Conservation (phyloP, 345 rosid genomes). For the Capsella bursapastoris region DNA sequence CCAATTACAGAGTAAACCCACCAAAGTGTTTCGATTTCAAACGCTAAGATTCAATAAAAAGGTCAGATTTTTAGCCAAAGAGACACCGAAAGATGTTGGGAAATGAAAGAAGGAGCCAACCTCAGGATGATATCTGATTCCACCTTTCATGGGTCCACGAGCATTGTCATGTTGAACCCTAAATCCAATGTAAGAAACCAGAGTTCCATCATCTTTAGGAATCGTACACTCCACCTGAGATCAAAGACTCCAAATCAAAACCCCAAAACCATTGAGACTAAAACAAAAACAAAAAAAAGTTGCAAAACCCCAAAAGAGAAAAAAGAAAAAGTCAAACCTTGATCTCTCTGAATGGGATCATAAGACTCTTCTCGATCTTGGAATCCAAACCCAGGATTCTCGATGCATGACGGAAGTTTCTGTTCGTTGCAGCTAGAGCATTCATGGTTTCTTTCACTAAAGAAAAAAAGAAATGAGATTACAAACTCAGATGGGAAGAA, state of each 20-base stretch:
- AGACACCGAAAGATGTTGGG: background rate
- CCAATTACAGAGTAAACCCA: background rate
- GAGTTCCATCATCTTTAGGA: constrained; percentile 92
- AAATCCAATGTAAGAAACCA: constrained; percentile 86
- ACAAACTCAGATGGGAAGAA: background rate
- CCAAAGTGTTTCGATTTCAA: background rate
- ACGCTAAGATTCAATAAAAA: constrained; percentile 13
- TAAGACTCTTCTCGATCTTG: constrained; percentile 79
- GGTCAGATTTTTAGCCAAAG: background rate
- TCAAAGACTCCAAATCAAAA: constrained; percentile 20
- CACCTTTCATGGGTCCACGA: constrained; percentile 99
- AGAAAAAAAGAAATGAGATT: background rate
- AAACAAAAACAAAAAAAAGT: background rate
- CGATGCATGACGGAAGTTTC: constrained; percentile 89
- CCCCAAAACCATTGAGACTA: background rate
- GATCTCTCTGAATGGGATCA: constrained; percentile 96
- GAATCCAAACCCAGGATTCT: constrained; percentile 92
- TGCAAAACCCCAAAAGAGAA: background rate
- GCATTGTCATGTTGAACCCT: constrained; percentile 98
- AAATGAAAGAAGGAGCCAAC: constrained; percentile 39
- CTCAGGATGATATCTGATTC: constrained; percentile 99
- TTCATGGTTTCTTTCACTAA: constrained; percentile 56
- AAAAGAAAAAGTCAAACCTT: constrained; percentile 51
- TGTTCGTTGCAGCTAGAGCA: constrained; percentile 90
- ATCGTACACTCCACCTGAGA: constrained; percentile 96